A percentile compares a stretch with the other conserved stretches of the same genome.
phyloP scores from a whole-genome alignment of 331 rosid species.

The Malus hybrid region DNA sequence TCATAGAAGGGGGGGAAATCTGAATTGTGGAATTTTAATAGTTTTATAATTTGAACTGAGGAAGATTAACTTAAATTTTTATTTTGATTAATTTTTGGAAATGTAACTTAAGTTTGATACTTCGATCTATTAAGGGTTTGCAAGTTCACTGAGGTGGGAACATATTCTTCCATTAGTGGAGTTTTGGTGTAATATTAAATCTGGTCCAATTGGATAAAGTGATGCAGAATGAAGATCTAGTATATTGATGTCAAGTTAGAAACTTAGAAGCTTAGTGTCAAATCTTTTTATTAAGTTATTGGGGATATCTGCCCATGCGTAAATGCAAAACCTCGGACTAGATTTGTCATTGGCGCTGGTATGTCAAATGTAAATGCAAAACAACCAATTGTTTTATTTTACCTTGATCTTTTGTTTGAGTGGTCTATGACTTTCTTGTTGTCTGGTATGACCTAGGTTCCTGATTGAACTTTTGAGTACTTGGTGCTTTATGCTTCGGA shows the following conservation, averaged over 20 bases:
- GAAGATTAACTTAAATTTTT: neutral
- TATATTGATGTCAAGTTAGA: neutral
- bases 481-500: neutral
- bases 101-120: neutral
- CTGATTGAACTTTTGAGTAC: neutral
- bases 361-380: too few species aligned
- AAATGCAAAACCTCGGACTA: too few species aligned
- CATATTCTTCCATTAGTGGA: neutral
- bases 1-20: too few species aligned
- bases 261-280: neutral
- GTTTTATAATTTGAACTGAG: too few species aligned
- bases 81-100: neutral
- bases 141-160: neutral
- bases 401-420: neutral
- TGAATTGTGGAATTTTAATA: neutral
- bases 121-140: neutral
- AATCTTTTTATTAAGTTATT: neutral
- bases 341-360: too few species aligned
- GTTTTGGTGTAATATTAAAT: neutral
- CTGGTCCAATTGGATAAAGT: neutral
- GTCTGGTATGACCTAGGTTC: neutral
- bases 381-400: neutral
- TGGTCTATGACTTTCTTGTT: neutral
- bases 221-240: too few species aligned
- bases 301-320: neutral